phyloP scores from a whole-genome alignment of 441 rosid species.

The Erodium chrysanthum region DNA sequence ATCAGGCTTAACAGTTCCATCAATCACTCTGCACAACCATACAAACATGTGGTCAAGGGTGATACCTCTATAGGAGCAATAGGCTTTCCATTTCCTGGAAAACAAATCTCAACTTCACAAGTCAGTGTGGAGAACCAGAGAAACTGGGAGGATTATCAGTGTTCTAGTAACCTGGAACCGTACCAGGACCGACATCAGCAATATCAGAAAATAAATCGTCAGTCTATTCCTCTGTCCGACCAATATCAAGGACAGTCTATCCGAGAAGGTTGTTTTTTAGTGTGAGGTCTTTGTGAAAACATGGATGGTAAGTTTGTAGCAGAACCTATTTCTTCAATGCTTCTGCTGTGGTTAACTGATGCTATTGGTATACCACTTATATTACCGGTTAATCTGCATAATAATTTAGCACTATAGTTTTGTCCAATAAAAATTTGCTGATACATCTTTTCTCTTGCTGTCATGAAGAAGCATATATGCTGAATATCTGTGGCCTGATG shows the following conservation, averaged over 20 bases:
- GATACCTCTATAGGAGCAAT: neutral
- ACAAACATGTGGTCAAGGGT: constrained; percentile 8
- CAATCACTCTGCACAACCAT: constrained; percentile 6
- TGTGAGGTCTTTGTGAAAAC: constrained; percentile 6
- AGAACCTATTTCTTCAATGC: neutral
- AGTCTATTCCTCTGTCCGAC: constrained; percentile 12
- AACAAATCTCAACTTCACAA: constrained; percentile 13
- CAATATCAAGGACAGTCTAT: constrained; percentile 14
- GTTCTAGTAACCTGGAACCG: neutral
- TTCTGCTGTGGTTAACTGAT: neutral
- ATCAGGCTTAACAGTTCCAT: constrained; percentile 5
- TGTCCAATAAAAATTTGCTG: neutral
- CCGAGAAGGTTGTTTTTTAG: constrained; percentile 5
- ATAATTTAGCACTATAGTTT: neutral
- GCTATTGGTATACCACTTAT: neutral
- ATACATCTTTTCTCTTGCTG: neutral
- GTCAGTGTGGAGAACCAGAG: constrained; percentile 9
- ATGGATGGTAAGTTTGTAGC: neutral
- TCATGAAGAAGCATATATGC: neutral
- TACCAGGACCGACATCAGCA: constrained; percentile 13
- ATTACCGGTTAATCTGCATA: neutral
- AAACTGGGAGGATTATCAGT: constrained; percentile 15
- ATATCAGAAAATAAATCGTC: constrained; percentile 3
- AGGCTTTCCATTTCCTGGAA: constrained; percentile 17
- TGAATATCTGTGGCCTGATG: neutral